These are phyloP conservation scores for Nidularia pulvinata DNA, from an alignment of 768 basidiomycete species.

Conservation along the genomic window DNA sequence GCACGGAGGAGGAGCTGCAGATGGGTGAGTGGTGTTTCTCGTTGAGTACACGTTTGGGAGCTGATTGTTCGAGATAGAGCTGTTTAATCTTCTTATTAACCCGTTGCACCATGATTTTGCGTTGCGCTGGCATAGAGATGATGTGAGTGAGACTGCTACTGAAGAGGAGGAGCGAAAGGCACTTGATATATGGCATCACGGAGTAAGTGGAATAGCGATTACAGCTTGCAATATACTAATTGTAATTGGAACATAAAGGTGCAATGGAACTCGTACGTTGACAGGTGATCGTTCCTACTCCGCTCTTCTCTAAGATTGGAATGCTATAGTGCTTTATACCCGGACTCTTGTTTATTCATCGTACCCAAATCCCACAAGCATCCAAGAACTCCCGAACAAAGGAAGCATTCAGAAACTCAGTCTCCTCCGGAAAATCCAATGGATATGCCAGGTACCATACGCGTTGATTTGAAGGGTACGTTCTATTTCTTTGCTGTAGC, in stretches of 20 bases:
- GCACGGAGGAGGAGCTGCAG: conserved; percentile 59
- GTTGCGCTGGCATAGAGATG: conserved; percentile 81
- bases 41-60: not conserved
- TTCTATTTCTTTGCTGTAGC: not conserved
- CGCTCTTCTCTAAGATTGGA: not conserved
- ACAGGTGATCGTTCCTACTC: no score
- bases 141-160: conserved; percentile 57
- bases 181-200: conserved; percentile 61
- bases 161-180: conserved; percentile 59
- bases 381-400: conserved; percentile 58
- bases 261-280: conserved; percentile 59
- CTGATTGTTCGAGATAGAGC: conserved; percentile 35
- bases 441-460: conserved; percentile 70
- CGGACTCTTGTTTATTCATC: conserved; percentile 68
- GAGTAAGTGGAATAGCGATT: conserved; percentile 39
- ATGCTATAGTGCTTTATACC: conserved; percentile 55
- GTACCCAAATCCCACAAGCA: conserved; percentile 68
- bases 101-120: conserved; percentile 66
- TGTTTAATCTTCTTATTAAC: conserved; percentile 79
- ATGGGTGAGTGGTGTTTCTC: conserved; percentile 55
- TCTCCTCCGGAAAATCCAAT: conserved; percentile 56
- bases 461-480: conserved; percentile 54
- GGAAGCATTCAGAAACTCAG: conserved; percentile 47
- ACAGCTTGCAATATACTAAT: not conserved
- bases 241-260: conserved; percentile 35